Evolutionary conservation across 192 early-diverging fungal species (phyloP).

Genomic region (Spinellus fusiger): DNA sequence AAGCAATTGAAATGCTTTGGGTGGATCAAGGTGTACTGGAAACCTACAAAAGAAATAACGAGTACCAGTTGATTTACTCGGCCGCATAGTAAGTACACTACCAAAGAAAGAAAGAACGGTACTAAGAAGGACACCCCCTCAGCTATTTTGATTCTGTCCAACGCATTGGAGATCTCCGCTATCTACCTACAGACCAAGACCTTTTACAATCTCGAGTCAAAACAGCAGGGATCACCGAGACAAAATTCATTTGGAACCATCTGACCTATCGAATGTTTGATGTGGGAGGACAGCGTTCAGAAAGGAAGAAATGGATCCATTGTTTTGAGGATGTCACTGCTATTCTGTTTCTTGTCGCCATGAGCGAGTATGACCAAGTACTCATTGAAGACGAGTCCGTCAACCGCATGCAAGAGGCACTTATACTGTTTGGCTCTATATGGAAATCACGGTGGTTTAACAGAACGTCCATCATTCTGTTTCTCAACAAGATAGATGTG

Average conservation of each 20-base stretch:
- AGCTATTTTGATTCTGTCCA: slow-evolving; percentile 91
- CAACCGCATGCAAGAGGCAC: slow-evolving; percentile 94
- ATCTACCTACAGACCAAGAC: slow-evolving; percentile 89
- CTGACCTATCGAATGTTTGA: slow-evolving; percentile 52
- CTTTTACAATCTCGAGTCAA: slow-evolving; percentile 90
- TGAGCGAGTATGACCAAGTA: slow-evolving; percentile 35
- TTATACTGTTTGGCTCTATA: slow-evolving; percentile 94
- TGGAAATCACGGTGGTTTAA: slow-evolving; percentile 96
- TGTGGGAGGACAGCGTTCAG: slow-evolving; percentile 35
- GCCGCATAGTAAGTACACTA: slow-evolving; percentile 82
- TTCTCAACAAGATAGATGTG: slow-evolving; percentile 96
- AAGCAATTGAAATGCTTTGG: slow-evolving; percentile 67
- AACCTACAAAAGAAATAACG: slow-evolving; percentile 59
- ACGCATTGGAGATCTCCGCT: slow-evolving; percentile 78
- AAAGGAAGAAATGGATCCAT: slow-evolving; percentile 35
- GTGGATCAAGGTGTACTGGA: slow-evolving; percentile 59
- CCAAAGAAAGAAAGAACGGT: neutral
- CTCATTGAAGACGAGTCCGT: slow-evolving; percentile 54
- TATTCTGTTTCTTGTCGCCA: slow-evolving; percentile 35
- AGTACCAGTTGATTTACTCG: slow-evolving; percentile 89
- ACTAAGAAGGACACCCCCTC: slow-evolving; percentile 1
- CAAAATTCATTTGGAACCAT: slow-evolving; percentile 85
- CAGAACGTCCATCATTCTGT: slow-evolving; percentile 91
- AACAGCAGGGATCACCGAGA: slow-evolving; percentile 96
- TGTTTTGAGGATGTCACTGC: slow-evolving; percentile 36